A percentile compares a stretch with the other conserved stretches of the same genome.
Evolutionary conservation across 148 eudicot genomes (phyloP).

Genomic region (Gaultheria prostrata): DNA sequence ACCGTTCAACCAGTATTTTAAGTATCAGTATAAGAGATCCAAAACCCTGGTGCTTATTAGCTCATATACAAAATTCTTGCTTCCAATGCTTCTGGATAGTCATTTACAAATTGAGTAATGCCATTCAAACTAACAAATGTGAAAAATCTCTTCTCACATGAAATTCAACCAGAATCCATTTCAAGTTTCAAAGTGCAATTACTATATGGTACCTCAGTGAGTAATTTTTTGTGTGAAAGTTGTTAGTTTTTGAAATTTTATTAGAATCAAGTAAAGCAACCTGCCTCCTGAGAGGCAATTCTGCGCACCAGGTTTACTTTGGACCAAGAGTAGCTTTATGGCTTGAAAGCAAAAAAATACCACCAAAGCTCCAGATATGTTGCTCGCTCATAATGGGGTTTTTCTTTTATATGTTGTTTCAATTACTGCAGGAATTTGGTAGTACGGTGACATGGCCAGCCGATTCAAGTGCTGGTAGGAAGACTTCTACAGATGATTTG

Average conservation of each 20-base stretch:
- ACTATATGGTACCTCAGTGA: neutral
- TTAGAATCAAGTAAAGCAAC: neutral
- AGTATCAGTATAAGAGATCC: no score
- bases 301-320: neutral
- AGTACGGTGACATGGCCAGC: no score
- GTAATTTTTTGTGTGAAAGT: no score
- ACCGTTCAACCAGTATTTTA: no score
- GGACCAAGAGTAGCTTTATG: neutral
- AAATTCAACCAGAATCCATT: neutral
- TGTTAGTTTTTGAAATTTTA: neutral
- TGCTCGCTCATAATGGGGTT: no score
- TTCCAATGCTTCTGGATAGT: neutral
- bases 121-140: neutral
- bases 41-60: neutral
- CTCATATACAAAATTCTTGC: neutral
- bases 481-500: neutral
- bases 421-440: no score
- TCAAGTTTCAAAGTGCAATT: neutral
- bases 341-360: neutral
- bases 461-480: no score
- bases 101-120: neutral
- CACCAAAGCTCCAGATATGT: neutral
- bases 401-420: no score
- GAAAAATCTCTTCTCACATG: neutral
- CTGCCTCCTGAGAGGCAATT: neutral